Percentiles rank a stretch among this genome's conserved stretches.
Evolutionary conservation across 1,284 basidiomycete genomes (phyloP).

Genomic region (Cryptococcus amylolentus): DNA sequence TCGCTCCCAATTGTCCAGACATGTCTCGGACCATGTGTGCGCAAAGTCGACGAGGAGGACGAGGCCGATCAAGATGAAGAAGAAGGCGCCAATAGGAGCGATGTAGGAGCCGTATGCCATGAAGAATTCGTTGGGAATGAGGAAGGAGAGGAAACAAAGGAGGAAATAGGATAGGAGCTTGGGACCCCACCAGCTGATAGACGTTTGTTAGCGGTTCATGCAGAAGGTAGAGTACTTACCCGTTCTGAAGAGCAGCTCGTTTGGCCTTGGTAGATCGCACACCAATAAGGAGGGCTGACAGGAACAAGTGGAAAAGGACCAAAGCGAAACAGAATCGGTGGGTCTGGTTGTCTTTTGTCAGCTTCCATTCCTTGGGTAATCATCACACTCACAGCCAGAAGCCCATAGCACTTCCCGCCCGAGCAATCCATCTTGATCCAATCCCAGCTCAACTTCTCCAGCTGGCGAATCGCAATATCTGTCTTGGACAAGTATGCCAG

Average conservation of each 20-base stretch:
- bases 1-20: constrained; percentile 91
- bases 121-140: constrained; percentile 59
- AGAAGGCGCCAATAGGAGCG: constrained; percentile 80
- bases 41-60: constrained; percentile 98
- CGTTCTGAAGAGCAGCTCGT: constrained; percentile 93
- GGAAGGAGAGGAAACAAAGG: constrained; percentile 83
- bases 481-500: constrained; percentile 95
- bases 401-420: constrained; percentile 90
- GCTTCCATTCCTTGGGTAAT: neutral
- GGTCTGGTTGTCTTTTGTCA: constrained; percentile 57
- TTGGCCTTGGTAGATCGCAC: constrained; percentile 86
- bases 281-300: constrained; percentile 75
- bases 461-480: constrained; percentile 76
- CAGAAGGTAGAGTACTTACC: constrained; percentile 55
- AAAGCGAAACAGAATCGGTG: constrained; percentile 97
- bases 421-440: constrained; percentile 98
- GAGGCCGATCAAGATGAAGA: constrained; percentile 93
- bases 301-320: constrained; percentile 79
- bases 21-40: constrained; percentile 96
- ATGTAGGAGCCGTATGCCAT: constrained; percentile 80
- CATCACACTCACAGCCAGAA: constrained; percentile 71
- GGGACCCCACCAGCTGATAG: constrained; percentile 90
- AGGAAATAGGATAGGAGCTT: constrained; percentile 82
- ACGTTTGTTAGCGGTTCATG: neutral
- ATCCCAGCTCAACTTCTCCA: constrained; percentile 90